Base-by-base conservation (phyloP, 1,139 yeast genomes). In the Kodamaea sp. region DNA sequence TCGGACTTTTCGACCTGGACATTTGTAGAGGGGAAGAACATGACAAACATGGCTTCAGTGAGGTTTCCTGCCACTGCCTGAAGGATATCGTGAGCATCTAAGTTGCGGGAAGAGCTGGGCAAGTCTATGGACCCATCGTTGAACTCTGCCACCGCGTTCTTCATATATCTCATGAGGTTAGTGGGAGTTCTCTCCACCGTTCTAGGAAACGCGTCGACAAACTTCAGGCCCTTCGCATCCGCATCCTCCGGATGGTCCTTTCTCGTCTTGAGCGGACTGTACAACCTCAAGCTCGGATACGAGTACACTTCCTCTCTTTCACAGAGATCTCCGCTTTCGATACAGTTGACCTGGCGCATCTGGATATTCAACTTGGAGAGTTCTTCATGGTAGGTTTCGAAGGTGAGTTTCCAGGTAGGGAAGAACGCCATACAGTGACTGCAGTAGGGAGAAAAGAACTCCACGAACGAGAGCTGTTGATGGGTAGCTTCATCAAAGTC, bases 291-390 rank as follows among this genome's bases (percentile, higher is more conserved):
- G 28, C 66, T 63, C 8, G 95, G 95, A 48, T 72, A 84, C 21
- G 63, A 66, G 13, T 43, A 53, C 27, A 85, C 71, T 8, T 68
- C 66, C 56, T 85, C 88, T 16, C 78, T 61, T 11, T 63, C 70
- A 57, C 94, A 84, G 33, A 84, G 63, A 54, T 84, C 92, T 8
- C 89, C 90, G 53, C 78, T 75, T 31, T 73, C 81, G 14, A 81
- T 68, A 62, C 94, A 85, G 52, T 84, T 76, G 15, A 84, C 90
- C 51, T 83, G 92, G 37, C 73, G 66, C 74, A 83, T 76, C 10
- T 66, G 66, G 20, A 82, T 68, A 4, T 72, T 68, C 37, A 72
- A 46, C 16, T 57, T 38, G 29, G 72, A 65, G 42, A 68, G 61
- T 28, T 64, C 63, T 8, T 45, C 33, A 20, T 63, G 52, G 51